Evolutionary conservation across 2,329 filamentous ascomycete species (phyloP).

Genomic region (Nothophaeocryptopus gaeumannii): DNA sequence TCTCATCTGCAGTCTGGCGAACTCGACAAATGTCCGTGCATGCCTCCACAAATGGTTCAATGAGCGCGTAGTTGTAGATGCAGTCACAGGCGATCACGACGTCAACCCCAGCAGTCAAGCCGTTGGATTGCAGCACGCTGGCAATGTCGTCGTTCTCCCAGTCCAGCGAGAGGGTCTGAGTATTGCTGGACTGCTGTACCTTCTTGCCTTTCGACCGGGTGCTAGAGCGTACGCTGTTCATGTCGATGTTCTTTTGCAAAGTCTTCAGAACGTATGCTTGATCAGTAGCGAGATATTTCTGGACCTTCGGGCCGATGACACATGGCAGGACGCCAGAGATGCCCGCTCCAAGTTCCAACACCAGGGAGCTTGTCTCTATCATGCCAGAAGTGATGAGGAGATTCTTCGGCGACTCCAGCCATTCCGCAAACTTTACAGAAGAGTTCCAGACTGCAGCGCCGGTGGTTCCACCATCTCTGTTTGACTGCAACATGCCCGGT

Average conservation of each 20-base stretch:
- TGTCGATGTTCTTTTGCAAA: constrained; percentile 70
- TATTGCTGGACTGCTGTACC: constrained; percentile 7
- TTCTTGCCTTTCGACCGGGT: constrained; percentile 4
- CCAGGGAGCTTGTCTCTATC: constrained; percentile 54
- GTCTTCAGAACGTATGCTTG: constrained; percentile 79
- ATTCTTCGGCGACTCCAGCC: constrained; percentile 66
- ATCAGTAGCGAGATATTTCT: constrained; percentile 76
- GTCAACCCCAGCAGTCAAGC: constrained; percentile 35
- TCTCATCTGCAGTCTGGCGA: neutral
- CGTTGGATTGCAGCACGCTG: constrained; percentile 50
- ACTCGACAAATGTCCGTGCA: constrained; percentile 73
- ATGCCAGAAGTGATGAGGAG: constrained; percentile 58
- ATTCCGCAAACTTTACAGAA: constrained; percentile 76
- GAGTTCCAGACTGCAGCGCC: constrained; percentile 88
- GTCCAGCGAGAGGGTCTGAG: constrained; percentile 56
- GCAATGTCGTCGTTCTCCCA: constrained; percentile 67
- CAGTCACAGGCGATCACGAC: constrained; percentile 84
- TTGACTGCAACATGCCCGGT: constrained; percentile 74
- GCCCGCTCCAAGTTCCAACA: constrained; percentile 85
- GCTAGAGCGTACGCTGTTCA: constrained; percentile 46
- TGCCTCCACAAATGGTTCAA: constrained; percentile 71
- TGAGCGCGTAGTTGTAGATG: constrained; percentile 87
- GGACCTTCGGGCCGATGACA: constrained; percentile 59
- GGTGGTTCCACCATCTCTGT: constrained; percentile 69
- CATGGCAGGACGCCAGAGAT: constrained; percentile 78